These are phyloP conservation scores for Verticillium klebahnii DNA, from an alignment of 2,329 filamentous ascomycete genomes.

Conservation along the genomic window DNA sequence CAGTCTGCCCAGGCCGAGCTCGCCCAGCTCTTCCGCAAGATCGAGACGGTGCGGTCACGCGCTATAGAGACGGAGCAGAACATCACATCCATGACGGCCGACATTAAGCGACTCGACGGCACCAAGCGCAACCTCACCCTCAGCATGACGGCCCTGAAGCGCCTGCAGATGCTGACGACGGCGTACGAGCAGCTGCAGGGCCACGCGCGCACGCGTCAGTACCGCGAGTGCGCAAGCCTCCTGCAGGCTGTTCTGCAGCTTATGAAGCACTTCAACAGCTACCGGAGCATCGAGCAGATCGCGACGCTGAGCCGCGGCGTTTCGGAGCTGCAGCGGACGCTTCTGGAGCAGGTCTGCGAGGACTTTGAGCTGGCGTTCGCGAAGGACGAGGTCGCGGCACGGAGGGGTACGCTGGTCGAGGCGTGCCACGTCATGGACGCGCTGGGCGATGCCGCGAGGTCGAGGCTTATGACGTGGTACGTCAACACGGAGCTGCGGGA, in stretches of 20 bases:
- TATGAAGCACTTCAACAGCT: constrained; percentile 97
- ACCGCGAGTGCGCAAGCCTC: constrained; percentile 89
- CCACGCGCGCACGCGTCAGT: constrained; percentile 80
- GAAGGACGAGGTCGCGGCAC: constrained; percentile 72
- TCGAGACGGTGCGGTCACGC: constrained; percentile 84
- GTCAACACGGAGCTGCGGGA: constrained; percentile 95
- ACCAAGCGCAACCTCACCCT: constrained; percentile 95
- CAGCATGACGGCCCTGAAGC: constrained; percentile 96
- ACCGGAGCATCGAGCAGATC: constrained; percentile 96
- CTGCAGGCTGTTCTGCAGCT: constrained; percentile 94
- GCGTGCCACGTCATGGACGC: constrained; percentile 94
- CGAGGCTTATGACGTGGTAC: constrained; percentile 88
- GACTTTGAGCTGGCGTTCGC: constrained; percentile 96
- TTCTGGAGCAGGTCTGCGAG: constrained; percentile 97
- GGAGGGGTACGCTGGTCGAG: constrained; percentile 70
- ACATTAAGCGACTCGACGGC: constrained; percentile 94
- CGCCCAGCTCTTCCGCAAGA: constrained; percentile 85
- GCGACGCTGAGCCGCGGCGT: constrained; percentile 89
- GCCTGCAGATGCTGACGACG: constrained; percentile 96
- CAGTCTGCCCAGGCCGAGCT: constrained; percentile 87
- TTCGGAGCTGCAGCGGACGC: constrained; percentile 83
- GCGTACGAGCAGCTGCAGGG: constrained; percentile 94
- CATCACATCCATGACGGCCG: constrained; percentile 97
- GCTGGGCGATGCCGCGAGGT: constrained; percentile 79
- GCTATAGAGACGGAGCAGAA: constrained; percentile 90